A percentile compares a stretch with the other conserved stretches of the same genome.
These are phyloP conservation scores for Cryptosporidium tyzzeri DNA, from an alignment of 169 alveolate genomes.

Conservation along the genomic window DNA sequence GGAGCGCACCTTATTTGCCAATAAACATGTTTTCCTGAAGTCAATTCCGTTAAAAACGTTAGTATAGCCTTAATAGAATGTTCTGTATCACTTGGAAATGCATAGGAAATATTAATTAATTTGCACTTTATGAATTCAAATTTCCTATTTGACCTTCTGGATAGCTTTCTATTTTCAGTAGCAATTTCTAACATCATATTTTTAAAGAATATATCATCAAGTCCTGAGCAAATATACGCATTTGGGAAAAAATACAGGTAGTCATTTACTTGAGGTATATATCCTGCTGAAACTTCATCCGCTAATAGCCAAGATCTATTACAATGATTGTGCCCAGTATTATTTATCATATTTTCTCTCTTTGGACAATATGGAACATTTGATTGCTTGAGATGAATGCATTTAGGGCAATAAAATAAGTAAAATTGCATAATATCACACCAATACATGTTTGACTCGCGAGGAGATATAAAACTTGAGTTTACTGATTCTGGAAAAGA, in stretches of 20 bases:
- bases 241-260: constrained; percentile 48
- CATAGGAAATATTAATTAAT: constrained; percentile 50
- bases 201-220: constrained; percentile 57
- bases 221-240: constrained; percentile 21
- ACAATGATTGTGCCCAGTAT: background rate
- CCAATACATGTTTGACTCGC: constrained; percentile 65
- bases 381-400: constrained; percentile 45
- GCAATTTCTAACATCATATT: background rate
- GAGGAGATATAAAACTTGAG: constrained; percentile 52
- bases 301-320: constrained; percentile 46
- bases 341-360: constrained; percentile 35
- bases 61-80: constrained; percentile 23
- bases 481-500: constrained; percentile 58
- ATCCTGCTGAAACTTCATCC: background rate
- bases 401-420: constrained; percentile 61
- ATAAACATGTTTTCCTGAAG: background rate
- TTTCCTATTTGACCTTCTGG: constrained; percentile 9
- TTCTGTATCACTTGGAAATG: constrained; percentile 32
- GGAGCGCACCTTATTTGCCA: constrained; percentile 69
- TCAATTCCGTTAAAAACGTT: constrained; percentile 1
- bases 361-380: constrained; percentile 58
- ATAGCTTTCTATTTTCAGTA: constrained; percentile 1
- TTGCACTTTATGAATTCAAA: constrained; percentile 54
- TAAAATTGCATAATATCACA: constrained; percentile 50
- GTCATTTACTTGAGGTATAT: constrained; percentile 66